phyloP scores from a whole-genome alignment of 345 rosid species.

The Zanthoxylum bungeanum region DNA sequence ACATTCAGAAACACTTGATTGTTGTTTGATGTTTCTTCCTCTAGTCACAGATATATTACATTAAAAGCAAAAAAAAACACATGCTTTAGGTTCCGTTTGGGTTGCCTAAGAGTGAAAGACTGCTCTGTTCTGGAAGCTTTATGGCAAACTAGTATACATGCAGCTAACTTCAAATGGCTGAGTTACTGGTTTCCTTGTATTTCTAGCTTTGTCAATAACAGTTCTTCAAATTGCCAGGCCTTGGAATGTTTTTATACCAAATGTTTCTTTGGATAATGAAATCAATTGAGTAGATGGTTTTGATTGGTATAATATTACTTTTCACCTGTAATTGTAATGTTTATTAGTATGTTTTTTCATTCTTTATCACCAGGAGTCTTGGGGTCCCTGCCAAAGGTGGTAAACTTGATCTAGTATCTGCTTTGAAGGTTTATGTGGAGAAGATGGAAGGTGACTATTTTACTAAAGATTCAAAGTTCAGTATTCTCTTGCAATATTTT shows the following conservation, averaged over 20 bases:
- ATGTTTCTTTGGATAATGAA: background rate
- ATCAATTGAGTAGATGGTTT: background rate
- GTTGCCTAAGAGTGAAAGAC: background rate
- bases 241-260: background rate
- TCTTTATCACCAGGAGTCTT: conserved; percentile 45
- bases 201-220: background rate
- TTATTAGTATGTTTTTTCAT: background rate
- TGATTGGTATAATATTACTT: background rate
- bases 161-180: background rate
- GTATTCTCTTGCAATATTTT: conserved; percentile 2
- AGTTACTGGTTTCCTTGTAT: background rate
- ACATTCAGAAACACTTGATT: background rate
- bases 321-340: background rate
- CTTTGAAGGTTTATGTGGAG: conserved; percentile 53
- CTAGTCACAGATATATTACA: too few species aligned
- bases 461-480: conserved; percentile 1
- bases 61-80: too few species aligned
- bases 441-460: conserved; percentile 42
- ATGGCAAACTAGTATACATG: background rate
- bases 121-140: background rate
- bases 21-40: too few species aligned
- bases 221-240: conserved; percentile 1
- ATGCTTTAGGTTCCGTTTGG: background rate
- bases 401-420: conserved; percentile 65
- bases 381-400: conserved; percentile 78